Evolutionary conservation across 2,329 filamentous ascomycete species (phyloP).

Genomic region (Diatrype stigma): DNA sequence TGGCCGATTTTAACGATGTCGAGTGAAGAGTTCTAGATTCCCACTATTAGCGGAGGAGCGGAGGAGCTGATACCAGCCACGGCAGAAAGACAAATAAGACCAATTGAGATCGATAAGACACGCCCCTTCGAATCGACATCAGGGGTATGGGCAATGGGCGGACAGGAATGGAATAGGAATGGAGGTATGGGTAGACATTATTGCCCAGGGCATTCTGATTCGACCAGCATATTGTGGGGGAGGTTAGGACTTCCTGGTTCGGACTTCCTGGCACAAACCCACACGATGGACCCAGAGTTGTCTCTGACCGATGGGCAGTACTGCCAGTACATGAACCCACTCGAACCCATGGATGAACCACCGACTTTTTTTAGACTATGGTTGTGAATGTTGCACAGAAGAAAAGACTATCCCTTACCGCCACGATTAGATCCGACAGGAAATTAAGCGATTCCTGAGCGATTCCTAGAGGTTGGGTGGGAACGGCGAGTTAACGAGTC

Average conservation of each 20-base stretch:
- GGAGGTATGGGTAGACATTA: background rate
- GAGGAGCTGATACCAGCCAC: no score
- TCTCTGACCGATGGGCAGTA: no score
- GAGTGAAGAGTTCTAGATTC: no score
- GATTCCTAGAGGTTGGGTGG: conserved; percentile 46
- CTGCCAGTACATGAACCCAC: background rate
- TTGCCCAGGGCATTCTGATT: conserved; percentile 18
- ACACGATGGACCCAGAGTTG: conserved; percentile 10
- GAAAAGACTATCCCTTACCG: conserved; percentile 44
- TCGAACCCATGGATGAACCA: conserved; percentile 14
- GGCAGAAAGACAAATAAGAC: no score
- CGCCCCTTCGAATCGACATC: no score
- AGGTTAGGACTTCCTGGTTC: background rate
- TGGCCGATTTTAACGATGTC: conserved; percentile 43
- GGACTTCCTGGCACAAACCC: conserved; percentile 18
- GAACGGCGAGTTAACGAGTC: conserved; percentile 65
- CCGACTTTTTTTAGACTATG: conserved; percentile 5
- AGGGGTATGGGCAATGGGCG: no score
- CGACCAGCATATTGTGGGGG: conserved; percentile 20
- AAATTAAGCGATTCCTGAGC: conserved; percentile 43
- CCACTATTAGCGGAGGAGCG: no score
- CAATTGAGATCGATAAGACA: no score
- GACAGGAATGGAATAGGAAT: no score
- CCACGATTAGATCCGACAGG: conserved; percentile 41
- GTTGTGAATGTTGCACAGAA: conserved; percentile 21